Evolutionary conservation across 1,284 basidiomycete genomes (phyloP).

Genomic region (Austropuccinia psidii): DNA sequence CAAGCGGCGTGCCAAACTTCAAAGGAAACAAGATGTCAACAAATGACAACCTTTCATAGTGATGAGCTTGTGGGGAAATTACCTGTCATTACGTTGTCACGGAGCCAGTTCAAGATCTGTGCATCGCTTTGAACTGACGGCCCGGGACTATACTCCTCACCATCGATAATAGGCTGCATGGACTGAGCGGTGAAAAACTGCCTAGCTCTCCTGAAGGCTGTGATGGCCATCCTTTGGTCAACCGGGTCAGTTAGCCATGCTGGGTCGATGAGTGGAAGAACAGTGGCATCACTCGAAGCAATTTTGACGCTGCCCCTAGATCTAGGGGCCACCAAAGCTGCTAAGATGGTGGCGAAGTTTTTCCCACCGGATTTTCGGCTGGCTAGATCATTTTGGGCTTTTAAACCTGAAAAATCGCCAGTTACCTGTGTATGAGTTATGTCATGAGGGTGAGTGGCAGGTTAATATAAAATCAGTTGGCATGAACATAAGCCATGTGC

Average conservation of each 20-base stretch:
- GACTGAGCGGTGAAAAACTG: constrained; percentile 4
- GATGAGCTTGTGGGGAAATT: background rate
- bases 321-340: constrained; percentile 21
- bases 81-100: constrained; percentile 18
- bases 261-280: constrained; percentile 20
- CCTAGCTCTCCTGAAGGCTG: constrained; percentile 14
- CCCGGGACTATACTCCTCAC: constrained; percentile 17
- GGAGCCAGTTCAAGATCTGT: constrained; percentile 13
- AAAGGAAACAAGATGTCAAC: no score
- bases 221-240: constrained; percentile 14
- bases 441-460: background rate
- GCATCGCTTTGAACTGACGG: background rate
- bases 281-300: background rate
- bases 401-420: background rate
- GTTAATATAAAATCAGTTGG: background rate
- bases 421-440: background rate
- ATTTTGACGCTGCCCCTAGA: constrained; percentile 28
- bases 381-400: background rate
- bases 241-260: constrained; percentile 21
- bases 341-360: constrained; percentile 16
- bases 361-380: background rate
- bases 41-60: no score
- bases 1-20: constrained; percentile 51
- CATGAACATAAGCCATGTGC: background rate
- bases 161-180: constrained; percentile 24